Percentiles rank a stretch among this genome's conserved stretches.
These are phyloP conservation scores for Knoxia roxburghii DNA, from an alignment of 257 asterid species.

Conservation along the genomic window DNA sequence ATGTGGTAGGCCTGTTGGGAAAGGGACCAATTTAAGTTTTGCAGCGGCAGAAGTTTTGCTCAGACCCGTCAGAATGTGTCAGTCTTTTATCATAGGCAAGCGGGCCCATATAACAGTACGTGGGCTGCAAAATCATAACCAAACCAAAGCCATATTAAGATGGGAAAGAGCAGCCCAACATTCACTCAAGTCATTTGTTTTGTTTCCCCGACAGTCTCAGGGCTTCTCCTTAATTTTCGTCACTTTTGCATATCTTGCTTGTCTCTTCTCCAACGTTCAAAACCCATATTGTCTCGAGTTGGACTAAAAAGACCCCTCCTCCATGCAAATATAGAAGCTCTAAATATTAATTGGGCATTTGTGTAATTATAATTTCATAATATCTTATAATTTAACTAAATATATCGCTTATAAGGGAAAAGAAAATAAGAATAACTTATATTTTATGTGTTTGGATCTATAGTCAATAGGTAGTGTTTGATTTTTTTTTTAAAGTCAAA, in stretches of 20 bases:
- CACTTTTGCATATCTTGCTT: background rate
- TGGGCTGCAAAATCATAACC: background rate
- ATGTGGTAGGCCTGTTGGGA: slow-evolving; percentile 3
- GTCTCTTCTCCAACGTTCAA: background rate
- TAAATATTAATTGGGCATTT: no score
- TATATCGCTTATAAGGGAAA: no score
- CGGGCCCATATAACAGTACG: background rate
- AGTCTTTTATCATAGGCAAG: background rate
- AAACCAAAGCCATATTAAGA: no score
- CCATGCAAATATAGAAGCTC: no score
- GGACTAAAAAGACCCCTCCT: no score
- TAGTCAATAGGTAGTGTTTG: no score
- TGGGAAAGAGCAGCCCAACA: slow-evolving; percentile 8
- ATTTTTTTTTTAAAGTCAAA: no score
- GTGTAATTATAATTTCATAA: no score
- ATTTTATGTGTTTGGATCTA: no score
- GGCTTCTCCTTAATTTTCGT: background rate
- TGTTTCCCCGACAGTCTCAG: slow-evolving; percentile 11
- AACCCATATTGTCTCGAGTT: background rate
- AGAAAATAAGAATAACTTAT: no score
- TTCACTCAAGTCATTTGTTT: background rate
- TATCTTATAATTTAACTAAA: no score
- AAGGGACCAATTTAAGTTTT: slow-evolving; percentile 8
- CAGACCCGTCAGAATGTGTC: background rate
- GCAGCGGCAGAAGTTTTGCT: background rate